These are phyloP conservation scores for Prunus armeniaca DNA, from an alignment of 306 rosid genomes.

Conservation along the genomic window DNA sequence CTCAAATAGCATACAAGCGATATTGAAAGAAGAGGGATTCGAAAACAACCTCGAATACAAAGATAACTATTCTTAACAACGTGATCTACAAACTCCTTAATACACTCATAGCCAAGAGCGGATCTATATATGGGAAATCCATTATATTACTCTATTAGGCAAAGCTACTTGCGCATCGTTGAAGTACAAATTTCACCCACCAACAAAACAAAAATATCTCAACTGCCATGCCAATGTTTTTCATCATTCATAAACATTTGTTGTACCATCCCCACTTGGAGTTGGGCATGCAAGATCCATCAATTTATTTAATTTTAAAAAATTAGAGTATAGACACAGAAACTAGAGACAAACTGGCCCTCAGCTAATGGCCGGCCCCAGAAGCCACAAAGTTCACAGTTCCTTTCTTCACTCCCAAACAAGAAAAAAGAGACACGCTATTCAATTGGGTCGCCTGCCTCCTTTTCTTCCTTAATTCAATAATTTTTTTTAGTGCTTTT, in stretches of 20 bases:
- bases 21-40: too few relatives aligned
- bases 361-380: conserved; percentile 28
- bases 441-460: conserved; percentile 23
- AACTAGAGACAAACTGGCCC: conserved; percentile 16
- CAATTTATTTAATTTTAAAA: not conserved
- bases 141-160: too few relatives aligned
- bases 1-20: too few relatives aligned
- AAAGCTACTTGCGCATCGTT: too few relatives aligned
- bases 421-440: conserved; percentile 26
- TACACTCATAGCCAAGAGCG: too few relatives aligned
- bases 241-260: not conserved
- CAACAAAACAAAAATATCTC: not conserved
- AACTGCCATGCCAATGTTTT: not conserved
- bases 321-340: not conserved
- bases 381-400: conserved; percentile 9
- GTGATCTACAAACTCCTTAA: too few relatives aligned
- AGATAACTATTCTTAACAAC: too few relatives aligned
- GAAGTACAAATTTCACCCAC: too few relatives aligned
- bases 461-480: conserved; percentile 1
- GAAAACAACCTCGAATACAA: too few relatives aligned
- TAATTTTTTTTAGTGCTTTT: conserved; percentile 24
- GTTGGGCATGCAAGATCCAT: not conserved
- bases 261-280: not conserved
- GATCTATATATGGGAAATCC: too few relatives aligned
- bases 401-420: conserved; percentile 41